Conservation (phyloP, 163 green algal species). For the Coccomyxa subellipsoidea region DNA sequence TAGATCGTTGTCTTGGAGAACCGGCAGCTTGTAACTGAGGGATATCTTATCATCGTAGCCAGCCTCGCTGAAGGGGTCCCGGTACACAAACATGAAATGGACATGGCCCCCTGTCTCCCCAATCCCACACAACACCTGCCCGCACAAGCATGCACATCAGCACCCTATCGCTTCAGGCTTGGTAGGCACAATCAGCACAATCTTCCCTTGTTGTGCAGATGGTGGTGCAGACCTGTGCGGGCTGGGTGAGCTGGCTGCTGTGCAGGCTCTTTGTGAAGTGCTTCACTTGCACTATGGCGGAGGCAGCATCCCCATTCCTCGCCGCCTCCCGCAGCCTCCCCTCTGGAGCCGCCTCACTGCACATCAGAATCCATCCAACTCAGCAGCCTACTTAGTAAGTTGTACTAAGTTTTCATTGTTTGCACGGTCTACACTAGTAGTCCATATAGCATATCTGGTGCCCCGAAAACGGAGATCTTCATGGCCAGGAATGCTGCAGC, state of each 20-base stretch:
- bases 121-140: slow-evolving; percentile 43
- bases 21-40: slow-evolving; percentile 59
- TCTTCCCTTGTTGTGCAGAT: too few species aligned
- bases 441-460: too few species aligned
- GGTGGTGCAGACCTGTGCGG: slow-evolving; percentile 42
- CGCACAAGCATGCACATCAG: too few species aligned
- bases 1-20: slow-evolving; percentile 20
- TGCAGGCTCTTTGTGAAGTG: slow-evolving; percentile 51
- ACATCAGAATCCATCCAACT: background rate
- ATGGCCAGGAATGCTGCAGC: too few species aligned
- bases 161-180: too few species aligned
- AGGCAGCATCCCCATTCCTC: slow-evolving; percentile 24
- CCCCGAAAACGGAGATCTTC: too few species aligned
- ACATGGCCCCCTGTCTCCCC: slow-evolving; percentile 28
- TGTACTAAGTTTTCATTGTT: too few species aligned
- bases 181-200: too few species aligned
- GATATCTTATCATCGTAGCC: slow-evolving; percentile 58
- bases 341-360: slow-evolving; percentile 30
- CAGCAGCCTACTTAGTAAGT: too few species aligned
- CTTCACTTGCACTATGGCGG: slow-evolving; percentile 52
- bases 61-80: slow-evolving; percentile 38
- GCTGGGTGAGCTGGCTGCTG: slow-evolving; percentile 45
- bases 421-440: too few species aligned
- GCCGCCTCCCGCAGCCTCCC: slow-evolving; percentile 43
- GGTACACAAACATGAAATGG: slow-evolving; percentile 72